Evolutionary conservation across 78 protist species (phyloP).

Genomic region (Capsaspora owczarzaki): DNA sequence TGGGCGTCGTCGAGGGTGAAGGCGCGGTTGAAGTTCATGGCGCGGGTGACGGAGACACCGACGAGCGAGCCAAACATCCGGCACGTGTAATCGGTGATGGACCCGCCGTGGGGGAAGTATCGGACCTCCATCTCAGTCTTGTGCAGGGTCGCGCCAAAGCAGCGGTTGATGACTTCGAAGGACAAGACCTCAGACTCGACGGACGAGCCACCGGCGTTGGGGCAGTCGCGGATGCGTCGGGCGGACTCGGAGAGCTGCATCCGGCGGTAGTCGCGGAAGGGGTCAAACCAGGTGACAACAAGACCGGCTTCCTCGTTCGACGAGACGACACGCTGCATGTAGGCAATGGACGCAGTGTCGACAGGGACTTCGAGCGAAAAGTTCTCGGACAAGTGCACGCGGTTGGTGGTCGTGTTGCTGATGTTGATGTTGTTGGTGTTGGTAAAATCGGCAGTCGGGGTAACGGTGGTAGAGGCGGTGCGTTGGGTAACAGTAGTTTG

Average conservation of each 20-base stretch:
- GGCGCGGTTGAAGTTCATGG: background rate
- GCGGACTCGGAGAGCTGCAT: background rate
- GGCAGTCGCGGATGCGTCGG: background rate
- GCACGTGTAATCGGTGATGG: slow-evolving; percentile 38
- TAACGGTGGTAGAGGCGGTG: too few species aligned
- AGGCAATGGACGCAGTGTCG: too few species aligned
- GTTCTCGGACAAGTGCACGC: too few species aligned
- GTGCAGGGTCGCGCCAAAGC: slow-evolving; percentile 16
- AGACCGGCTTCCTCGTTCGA: too few species aligned
- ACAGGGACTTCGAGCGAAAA: too few species aligned
- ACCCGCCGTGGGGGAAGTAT: slow-evolving; percentile 7
- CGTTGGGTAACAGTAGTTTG: too few species aligned
- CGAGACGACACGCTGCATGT: too few species aligned
- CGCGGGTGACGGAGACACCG: slow-evolving; percentile 51
- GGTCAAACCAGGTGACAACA: too few species aligned
- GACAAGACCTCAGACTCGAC: slow-evolving; percentile 20
- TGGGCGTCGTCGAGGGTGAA: slow-evolving; percentile 13
- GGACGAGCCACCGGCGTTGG: slow-evolving; percentile 44
- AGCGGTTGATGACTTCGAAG: slow-evolving; percentile 13
- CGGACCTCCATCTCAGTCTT: slow-evolving; percentile 45
- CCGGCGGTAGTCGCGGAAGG: background rate
- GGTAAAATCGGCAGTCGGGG: too few species aligned
- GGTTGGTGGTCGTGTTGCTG: too few species aligned
- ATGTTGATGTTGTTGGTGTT: too few species aligned
- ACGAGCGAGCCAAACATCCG: background rate